Evolutionary conservation across 768 basidiomycete genomes (phyloP).

Genomic region (Kwoniella mangroviensis): DNA sequence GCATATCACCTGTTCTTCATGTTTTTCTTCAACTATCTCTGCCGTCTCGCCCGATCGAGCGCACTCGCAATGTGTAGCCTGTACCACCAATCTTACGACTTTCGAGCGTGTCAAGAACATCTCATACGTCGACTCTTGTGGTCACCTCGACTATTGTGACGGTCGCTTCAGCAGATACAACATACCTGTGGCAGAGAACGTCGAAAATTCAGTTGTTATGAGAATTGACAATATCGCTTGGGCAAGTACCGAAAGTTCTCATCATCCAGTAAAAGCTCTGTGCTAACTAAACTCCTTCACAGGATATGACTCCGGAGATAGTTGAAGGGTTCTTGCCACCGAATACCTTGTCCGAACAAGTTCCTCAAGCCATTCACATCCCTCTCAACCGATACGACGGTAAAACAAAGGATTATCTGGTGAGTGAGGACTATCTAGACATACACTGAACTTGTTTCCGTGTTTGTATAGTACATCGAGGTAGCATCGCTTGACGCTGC

Average conservation of each 20-base stretch:
- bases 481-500: conserved; percentile 37
- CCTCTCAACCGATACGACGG: conserved; percentile 47
- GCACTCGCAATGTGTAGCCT: conserved; percentile 37
- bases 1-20: conserved; percentile 41
- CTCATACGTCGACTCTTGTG: not conserved
- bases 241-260: conserved; percentile 24
- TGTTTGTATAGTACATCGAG: conserved; percentile 43
- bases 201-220: conserved; percentile 25
- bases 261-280: not conserved
- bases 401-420: conserved; percentile 48
- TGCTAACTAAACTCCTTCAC: not conserved
- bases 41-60: conserved; percentile 38
- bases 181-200: not conserved
- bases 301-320: conserved; percentile 49
- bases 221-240: conserved; percentile 55
- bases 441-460: not conserved
- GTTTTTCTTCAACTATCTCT: conserved; percentile 41
- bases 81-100: conserved; percentile 21
- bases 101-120: conserved; percentile 26
- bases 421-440: conserved; percentile 20
- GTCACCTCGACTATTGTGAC: too few relatives aligned
- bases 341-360: conserved; percentile 27
- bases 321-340: conserved; percentile 42
- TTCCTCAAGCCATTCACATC: conserved; percentile 45
- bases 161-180: not conserved